Percentiles rank a stretch among this genome's conserved stretches.
Evolutionary conservation across 768 basidiomycete genomes (phyloP).

Genomic region (Phanerochaete sordida): DNA sequence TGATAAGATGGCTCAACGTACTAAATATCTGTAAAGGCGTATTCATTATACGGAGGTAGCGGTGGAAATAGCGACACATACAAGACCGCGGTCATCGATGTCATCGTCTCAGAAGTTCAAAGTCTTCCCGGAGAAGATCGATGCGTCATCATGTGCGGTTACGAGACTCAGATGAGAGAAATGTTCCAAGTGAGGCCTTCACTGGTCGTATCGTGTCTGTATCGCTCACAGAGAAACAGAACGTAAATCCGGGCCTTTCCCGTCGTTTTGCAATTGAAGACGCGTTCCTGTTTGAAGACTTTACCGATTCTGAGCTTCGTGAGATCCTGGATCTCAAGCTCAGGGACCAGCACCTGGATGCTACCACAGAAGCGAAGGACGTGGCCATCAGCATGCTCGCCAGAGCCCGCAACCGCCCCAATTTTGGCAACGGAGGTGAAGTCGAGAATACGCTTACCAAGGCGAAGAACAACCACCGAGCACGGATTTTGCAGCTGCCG

Average conservation of each 20-base stretch:
- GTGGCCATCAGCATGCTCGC: slow-evolving; percentile 47
- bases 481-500: no score
- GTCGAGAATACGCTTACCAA: slow-evolving; percentile 28
- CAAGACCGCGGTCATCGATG: no score
- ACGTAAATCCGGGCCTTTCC: slow-evolving; percentile 65
- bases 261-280: slow-evolving; percentile 68
- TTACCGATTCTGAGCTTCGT: slow-evolving; percentile 47
- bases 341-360: slow-evolving; percentile 50
- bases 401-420: slow-evolving; percentile 26
- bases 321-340: slow-evolving; percentile 55
- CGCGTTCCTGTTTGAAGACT: slow-evolving; percentile 69
- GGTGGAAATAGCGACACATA: no score
- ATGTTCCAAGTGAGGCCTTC: slow-evolving; percentile 62
- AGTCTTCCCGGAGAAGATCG: slow-evolving; percentile 67
- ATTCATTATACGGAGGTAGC: slow-evolving; percentile 53
- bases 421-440: slow-evolving; percentile 31
- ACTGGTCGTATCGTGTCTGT: no score
- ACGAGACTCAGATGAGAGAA: slow-evolving; percentile 60
- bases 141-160: slow-evolving; percentile 63
- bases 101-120: slow-evolving; percentile 72
- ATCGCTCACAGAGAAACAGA: no score
- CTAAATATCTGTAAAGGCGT: slow-evolving; percentile 49
- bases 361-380: slow-evolving; percentile 52
- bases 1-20: no score
- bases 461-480: slow-evolving; percentile 25